These are phyloP conservation scores for Venturia nashicola DNA, from an alignment of 2,329 filamentous ascomycete species.

Conservation along the genomic window DNA sequence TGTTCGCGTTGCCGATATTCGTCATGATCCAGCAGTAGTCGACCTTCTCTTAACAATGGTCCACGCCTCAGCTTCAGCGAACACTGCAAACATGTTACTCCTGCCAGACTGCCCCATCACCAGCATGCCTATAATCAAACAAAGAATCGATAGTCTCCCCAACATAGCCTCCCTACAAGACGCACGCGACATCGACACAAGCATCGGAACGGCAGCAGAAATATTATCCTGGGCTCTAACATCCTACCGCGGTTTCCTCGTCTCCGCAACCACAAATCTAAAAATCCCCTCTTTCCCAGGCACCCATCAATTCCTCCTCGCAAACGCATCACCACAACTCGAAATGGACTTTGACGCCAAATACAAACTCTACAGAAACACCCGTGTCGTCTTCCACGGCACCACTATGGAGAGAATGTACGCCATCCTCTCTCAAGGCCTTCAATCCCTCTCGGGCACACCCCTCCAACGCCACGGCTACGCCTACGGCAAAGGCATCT, in stretches of 20 bases:
- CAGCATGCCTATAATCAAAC: constrained; percentile 12
- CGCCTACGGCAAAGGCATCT: constrained; percentile 21
- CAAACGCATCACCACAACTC: constrained; percentile 17
- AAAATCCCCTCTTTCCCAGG: constrained; percentile 20
- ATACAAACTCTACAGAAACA: constrained; percentile 12
- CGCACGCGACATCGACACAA: neutral
- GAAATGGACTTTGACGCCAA: constrained; percentile 16
- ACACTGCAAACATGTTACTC: constrained; percentile 14
- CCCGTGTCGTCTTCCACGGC: constrained; percentile 21
- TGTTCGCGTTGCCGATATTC: constrained; percentile 20
- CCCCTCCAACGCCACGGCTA: constrained; percentile 20
- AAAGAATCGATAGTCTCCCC: constrained; percentile 18
- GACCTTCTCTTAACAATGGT: constrained; percentile 19
- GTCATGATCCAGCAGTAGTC: constrained; percentile 19
- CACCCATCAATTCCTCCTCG: constrained; percentile 22
- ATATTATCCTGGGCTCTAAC: constrained; percentile 20
- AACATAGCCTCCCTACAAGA: constrained; percentile 15
- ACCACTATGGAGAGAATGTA: constrained; percentile 22
- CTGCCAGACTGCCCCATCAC: constrained; percentile 19
- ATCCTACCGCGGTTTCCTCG: constrained; percentile 19
- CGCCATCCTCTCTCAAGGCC: constrained; percentile 19
- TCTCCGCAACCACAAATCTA: constrained; percentile 16
- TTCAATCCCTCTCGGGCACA: constrained; percentile 18
- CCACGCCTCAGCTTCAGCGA: constrained; percentile 19
- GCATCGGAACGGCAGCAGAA: constrained; percentile 12